phyloP scores from a whole-genome alignment of 495 filamentous ascomycete species.

The Trichocladium antarcticum region DNA sequence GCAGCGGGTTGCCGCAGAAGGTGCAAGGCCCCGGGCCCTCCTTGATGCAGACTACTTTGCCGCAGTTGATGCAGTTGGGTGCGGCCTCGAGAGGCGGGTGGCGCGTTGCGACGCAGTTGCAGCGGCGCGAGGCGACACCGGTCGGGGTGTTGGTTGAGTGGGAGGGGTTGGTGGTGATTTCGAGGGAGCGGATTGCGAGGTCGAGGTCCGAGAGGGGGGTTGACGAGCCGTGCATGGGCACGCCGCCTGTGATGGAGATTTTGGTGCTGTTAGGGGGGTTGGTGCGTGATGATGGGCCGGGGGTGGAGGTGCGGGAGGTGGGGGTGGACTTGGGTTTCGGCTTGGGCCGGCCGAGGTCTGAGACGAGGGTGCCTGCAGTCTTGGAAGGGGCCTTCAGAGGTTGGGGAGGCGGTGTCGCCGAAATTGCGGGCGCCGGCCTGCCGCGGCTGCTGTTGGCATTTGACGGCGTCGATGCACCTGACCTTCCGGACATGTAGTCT shows the following conservation, averaged over 20 bases:
- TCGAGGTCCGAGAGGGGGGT: conserved; percentile 75
- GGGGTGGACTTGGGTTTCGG: conserved; percentile 50
- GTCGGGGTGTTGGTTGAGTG: conserved; percentile 35
- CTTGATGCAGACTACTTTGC: conserved; percentile 93
- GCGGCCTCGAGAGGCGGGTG: conserved; percentile 78
- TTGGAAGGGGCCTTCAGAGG: conserved; percentile 51
- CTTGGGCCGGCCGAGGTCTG: conserved; percentile 54
- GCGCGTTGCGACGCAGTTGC: conserved; percentile 72
- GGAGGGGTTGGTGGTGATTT: conserved; percentile 77
- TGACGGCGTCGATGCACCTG: conserved; percentile 26
- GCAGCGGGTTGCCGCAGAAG: conserved; percentile 66
- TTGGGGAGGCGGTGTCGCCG: conserved; percentile 24
- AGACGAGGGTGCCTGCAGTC: conserved; percentile 63
- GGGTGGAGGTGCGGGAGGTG: conserved; percentile 43
- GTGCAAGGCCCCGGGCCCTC: conserved; percentile 93
- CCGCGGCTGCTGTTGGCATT: conserved; percentile 25
- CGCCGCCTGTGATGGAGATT: conserved; percentile 57
- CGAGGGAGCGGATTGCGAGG: conserved; percentile 78
- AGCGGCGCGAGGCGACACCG: conserved; percentile 48
- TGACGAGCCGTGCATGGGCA: conserved; percentile 64
- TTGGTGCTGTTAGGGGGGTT: conserved; percentile 34
- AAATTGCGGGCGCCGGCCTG: conserved; percentile 31
- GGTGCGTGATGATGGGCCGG: conserved; percentile 31
- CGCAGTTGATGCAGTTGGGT: conserved; percentile 86
- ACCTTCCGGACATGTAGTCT: conserved; percentile 30